These are phyloP conservation scores for Zymoseptoria ardabiliae DNA, from an alignment of 2,329 filamentous ascomycete species.

Conservation along the genomic window DNA sequence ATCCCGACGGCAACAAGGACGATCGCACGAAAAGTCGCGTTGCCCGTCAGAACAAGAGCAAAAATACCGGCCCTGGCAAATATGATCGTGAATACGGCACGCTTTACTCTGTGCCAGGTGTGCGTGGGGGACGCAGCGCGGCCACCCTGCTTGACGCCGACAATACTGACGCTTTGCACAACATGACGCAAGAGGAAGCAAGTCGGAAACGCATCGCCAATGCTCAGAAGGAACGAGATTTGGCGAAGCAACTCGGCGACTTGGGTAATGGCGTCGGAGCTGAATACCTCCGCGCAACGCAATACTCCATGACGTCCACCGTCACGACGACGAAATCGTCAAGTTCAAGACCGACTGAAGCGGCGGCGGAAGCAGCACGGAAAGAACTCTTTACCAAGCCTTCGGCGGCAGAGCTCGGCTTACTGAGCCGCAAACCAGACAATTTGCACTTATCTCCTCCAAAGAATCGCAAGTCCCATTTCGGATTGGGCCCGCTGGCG, in stretches of 20 bases:
- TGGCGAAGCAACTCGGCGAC: conserved; percentile 60
- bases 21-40: conserved; percentile 7
- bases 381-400: conserved; percentile 15
- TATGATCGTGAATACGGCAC: conserved; percentile 50
- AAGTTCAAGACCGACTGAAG: not conserved
- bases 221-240: conserved; percentile 64
- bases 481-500: conserved; percentile 24
- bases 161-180: conserved; percentile 50
- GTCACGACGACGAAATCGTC: conserved; percentile 11
- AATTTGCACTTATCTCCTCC: conserved; percentile 37
- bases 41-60: conserved; percentile 6
- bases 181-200: conserved; percentile 49
- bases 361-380: conserved; percentile 8
- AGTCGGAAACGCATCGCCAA: conserved; percentile 57
- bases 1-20: conserved; percentile 5
- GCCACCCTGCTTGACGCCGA: conserved; percentile 60
- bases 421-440: conserved; percentile 38
- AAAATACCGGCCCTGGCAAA: conserved; percentile 38
- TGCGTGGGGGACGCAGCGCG: conserved; percentile 37
- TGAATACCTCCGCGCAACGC: conserved; percentile 56
- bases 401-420: conserved; percentile 32
- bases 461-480: conserved; percentile 34
- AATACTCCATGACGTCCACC: conserved; percentile 10
- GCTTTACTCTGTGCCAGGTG: conserved; percentile 36
- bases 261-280: conserved; percentile 59